Base-by-base conservation (phyloP, 768 basidiomycete species). In the Tricholoma bakamatsutake region DNA sequence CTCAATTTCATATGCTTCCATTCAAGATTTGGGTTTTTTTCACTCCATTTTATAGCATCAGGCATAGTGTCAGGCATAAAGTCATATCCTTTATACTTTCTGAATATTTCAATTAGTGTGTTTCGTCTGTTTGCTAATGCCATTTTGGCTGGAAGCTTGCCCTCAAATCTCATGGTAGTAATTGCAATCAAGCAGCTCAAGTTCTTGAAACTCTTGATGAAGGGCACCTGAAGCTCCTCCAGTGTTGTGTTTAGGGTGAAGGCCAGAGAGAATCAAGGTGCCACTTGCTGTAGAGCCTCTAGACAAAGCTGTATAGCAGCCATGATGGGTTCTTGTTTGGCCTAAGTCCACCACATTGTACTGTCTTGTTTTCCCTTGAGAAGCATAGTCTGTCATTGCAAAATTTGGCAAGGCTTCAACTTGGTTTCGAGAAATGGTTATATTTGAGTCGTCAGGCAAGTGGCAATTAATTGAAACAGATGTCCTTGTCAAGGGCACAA, bases 131-230 rank as follows among this genome's bases (percentile, higher is more conserved):
- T 42, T 4, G 58, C 62, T 18, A 53, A 18, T 1, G 64, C 39
- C 18, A 57, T 49, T 5, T 34, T 15, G 0, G 18, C 18, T 1
- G 62, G 59, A 1, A 73, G 50, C 21, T 30, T 48, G 0, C 56
- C 50, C 21, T 67, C 55, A 57, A 62, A 76, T 30, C 57, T 48
- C 1, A 69, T 40, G 1, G 34, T 30, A 0, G 70, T 74, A 1
- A 76, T n/a, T 67, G 9, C 71, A 61, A 63, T 75, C 67, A 1
- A 76, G 55, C 0, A 74, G 34, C 50, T 76, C 69, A 0, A 75
- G 56, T 34, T 73, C 70, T 7, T 67, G 35, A 33, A 69, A 72
- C 52, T 74, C 70, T 53, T 72, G 68, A 15, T 63, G 31, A 0
- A 73, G 40, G 15, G 54, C 57, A 2, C 69, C 67, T 10, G 57